Conservation (phyloP, 179 eudicot genomes). For the Drosera spatulata region DNA sequence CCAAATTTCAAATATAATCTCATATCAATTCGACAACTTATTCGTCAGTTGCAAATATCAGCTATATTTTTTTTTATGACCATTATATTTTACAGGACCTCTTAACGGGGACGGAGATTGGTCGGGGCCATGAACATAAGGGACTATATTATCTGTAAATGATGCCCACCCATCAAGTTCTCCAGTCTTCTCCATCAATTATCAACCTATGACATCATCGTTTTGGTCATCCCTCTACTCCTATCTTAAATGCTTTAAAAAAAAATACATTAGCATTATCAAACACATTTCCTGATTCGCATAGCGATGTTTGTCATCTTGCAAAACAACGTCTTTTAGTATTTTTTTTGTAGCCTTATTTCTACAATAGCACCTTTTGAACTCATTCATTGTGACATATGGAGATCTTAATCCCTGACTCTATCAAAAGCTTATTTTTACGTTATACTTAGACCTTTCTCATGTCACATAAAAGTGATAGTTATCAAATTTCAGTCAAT, state of each 20-base stretch:
- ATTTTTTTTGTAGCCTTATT: not conserved
- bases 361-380: slow-evolving; percentile 3
- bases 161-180: not conserved
- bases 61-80: slow-evolving; percentile 1
- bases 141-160: not conserved
- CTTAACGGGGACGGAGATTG: slow-evolving; percentile 6
- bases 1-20: not conserved
- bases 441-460: slow-evolving; percentile 1
- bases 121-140: slow-evolving; percentile 1
- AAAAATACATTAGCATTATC: not conserved
- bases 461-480: slow-evolving; percentile 1
- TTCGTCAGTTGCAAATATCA: not conserved
- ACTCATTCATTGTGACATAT: slow-evolving; percentile 5
- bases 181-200: too few relatives aligned
- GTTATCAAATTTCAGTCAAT: not conserved
- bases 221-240: slow-evolving; percentile 2
- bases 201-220: not conserved
- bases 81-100: slow-evolving; percentile 3
- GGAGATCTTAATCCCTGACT: slow-evolving; percentile 1
- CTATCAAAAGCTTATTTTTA: slow-evolving; percentile 1
- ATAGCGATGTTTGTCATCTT: slow-evolving; percentile 5
- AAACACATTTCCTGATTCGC: not conserved
- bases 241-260: not conserved
- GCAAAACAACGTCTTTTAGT: slow-evolving; percentile 4
- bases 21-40: not conserved